Base-by-base conservation (phyloP, 768 basidiomycete species). In the Rhizopogon vinicolor region DNA sequence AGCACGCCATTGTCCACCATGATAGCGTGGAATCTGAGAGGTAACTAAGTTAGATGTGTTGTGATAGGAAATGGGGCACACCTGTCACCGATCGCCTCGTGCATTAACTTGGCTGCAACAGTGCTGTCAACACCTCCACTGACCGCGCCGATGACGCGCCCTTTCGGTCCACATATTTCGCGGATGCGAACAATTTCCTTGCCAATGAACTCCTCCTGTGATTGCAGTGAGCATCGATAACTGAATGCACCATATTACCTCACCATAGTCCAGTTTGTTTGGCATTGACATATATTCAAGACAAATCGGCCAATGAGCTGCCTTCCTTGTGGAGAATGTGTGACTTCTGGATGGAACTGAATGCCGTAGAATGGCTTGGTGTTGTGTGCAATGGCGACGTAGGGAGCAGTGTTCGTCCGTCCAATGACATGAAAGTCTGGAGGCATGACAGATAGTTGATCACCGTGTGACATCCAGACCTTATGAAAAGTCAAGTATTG, bases 401-500 rank as follows among this genome's bases (percentile, higher is more conserved):
- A 98, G 0, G 96, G 96, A 0, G 96, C 94, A 1, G 87, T 87
- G 16, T 80, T 72, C 0, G 97, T 99, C 45, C 81, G 79, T 7
- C 93, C 96, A 61, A 98, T 91, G 61, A 89, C 82, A 65, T 91
- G 86, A 73, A 97, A 99, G 63, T 87, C 76, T 0, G 85, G 73
- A 14, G 96, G 97, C 2, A 89, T 81, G 48, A 78, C 82, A 28
- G 85, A 88, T 35, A 98, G 80, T 60, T 96, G 93, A 72, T 98
- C 97, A 10, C 95, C 94, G 68, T 99, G 97, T 16, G 96, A 98
- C 97, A 98, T 98, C 97, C 97, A 98, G 49, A 98, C 96, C 96
- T 98, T 4, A 53, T 39, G 41, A 10, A 19, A 29, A 46, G 46
- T 53, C 37, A 37, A n/a, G 53, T 35, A 41, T n/a, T 28, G 8